Evolutionary conservation across 805 yeast genomes (phyloP).

Genomic region (Pichia pseudocactophila): DNA sequence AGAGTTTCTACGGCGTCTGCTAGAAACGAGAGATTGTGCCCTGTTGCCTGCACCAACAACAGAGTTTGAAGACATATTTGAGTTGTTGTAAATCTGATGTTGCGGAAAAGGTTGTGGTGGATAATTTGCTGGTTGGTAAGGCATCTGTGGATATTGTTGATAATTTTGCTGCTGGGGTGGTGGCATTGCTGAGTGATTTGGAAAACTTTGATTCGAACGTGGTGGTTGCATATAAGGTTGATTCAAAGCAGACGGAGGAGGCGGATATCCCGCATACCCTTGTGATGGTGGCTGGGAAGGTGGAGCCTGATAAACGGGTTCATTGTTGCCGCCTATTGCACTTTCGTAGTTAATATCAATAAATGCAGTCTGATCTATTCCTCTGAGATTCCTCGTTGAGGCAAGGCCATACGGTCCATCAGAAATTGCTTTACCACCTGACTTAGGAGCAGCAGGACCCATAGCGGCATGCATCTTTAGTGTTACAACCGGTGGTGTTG

Average conservation of each 20-base stretch:
- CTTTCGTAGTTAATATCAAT: slow-evolving; percentile 38
- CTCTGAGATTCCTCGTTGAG: slow-evolving; percentile 6
- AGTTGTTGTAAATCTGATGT: neutral
- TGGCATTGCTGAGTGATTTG: neutral
- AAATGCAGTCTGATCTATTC: slow-evolving; percentile 33
- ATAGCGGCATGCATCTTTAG: slow-evolving; percentile 7
- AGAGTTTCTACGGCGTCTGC: slow-evolving; percentile 8
- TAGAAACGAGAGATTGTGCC: neutral
- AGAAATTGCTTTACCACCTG: neutral
- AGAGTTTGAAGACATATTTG: neutral
- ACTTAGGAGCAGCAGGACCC: slow-evolving; percentile 1
- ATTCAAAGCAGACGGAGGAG: neutral
- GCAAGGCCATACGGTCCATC: slow-evolving; percentile 1
- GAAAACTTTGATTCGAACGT: neutral
- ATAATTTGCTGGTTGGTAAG: no score
- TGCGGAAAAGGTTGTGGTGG: no score
- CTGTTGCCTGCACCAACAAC: neutral
- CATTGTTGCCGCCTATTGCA: slow-evolving; percentile 22
- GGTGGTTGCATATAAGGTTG: neutral
- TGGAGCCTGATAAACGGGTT: slow-evolving; percentile 5
- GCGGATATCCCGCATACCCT: neutral
- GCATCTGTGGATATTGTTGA: no score
- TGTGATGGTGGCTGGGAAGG: neutral
- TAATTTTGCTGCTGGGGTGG: neutral
- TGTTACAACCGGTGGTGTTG: neutral